Conservation (phyloP, 352 stramenopile genomes). For the Phytophthora megakarya region DNA sequence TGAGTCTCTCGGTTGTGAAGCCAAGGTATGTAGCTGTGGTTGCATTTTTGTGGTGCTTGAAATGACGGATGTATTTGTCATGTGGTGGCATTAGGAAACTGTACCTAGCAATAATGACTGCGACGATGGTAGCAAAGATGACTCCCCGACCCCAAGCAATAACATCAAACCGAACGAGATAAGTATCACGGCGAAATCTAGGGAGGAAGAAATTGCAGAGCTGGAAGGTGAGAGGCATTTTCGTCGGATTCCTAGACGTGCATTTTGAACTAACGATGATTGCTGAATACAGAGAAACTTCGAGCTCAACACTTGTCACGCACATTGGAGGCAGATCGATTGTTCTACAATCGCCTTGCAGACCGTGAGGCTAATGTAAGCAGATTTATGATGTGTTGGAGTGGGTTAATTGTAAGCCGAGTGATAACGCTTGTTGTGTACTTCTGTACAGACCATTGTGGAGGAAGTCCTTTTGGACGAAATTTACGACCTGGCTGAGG, state of each 20-base stretch:
- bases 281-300: conserved; percentile 37
- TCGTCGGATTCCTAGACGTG: neutral
- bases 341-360: conserved; percentile 52
- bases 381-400: neutral
- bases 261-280: neutral
- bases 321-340: conserved; percentile 32
- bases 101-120: conserved; percentile 1
- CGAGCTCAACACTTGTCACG: conserved; percentile 47
- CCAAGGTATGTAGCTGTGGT: conserved; percentile 7
- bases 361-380: conserved; percentile 53
- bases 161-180: conserved; percentile 3
- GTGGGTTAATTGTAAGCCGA: neutral
- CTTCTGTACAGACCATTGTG: conserved; percentile 46
- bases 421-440: neutral
- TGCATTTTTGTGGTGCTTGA: neutral
- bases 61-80: neutral
- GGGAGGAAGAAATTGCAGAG: conserved; percentile 53
- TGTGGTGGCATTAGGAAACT: conserved; percentile 11
- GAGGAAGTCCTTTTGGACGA: conserved; percentile 67
- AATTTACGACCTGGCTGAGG: conserved; percentile 58
- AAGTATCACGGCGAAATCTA: conserved; percentile 20
- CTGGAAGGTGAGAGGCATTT: conserved; percentile 40
- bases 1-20: neutral
- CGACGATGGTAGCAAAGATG: conserved; percentile 13
- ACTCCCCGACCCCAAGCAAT: neutral